Evolutionary conservation across 169 alveolate genomes (phyloP).

Genomic region (Plasmodium gaboni): DNA sequence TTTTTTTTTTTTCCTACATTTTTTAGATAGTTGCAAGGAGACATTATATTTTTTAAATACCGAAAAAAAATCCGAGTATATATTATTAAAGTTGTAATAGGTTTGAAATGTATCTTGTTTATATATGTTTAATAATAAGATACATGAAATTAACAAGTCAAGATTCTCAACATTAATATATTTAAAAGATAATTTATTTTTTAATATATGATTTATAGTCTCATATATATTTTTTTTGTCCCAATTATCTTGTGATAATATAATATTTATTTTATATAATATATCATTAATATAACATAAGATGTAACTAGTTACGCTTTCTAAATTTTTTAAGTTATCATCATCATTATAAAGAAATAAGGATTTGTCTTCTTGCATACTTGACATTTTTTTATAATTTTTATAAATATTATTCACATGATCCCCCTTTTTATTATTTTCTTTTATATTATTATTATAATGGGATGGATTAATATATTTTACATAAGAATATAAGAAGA

Average conservation of each 20-base stretch:
- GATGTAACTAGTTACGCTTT: constrained; percentile 8
- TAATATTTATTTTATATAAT: constrained; percentile 6
- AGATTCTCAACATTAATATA: constrained; percentile 9
- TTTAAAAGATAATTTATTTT: constrained; percentile 35
- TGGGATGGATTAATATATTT: constrained; percentile 6
- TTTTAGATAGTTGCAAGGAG: constrained; percentile 26
- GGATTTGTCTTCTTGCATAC: background rate
- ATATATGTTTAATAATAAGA: constrained; percentile 21
- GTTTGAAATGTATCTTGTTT: constrained; percentile 21
- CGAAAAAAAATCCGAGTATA: constrained; percentile 3
- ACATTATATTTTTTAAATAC: constrained; percentile 21
- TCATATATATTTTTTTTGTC: background rate
- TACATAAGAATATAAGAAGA: constrained; percentile 41
- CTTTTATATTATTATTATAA: background rate
- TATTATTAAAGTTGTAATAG: constrained; percentile 5
- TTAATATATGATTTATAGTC: constrained; percentile 35
- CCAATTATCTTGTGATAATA: background rate
- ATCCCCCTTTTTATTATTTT: background rate
- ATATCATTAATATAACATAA: constrained; percentile 18
- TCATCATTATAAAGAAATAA: constrained; percentile 30
- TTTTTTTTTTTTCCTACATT: constrained; percentile 7
- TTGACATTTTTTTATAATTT: background rate
- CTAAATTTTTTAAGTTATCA: constrained; percentile 29
- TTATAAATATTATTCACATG: background rate
- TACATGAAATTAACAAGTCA: constrained; percentile 43